These are phyloP conservation scores for Kodamaea arcana DNA, from an alignment of 1,139 yeast genomes.

Conservation along the genomic window DNA sequence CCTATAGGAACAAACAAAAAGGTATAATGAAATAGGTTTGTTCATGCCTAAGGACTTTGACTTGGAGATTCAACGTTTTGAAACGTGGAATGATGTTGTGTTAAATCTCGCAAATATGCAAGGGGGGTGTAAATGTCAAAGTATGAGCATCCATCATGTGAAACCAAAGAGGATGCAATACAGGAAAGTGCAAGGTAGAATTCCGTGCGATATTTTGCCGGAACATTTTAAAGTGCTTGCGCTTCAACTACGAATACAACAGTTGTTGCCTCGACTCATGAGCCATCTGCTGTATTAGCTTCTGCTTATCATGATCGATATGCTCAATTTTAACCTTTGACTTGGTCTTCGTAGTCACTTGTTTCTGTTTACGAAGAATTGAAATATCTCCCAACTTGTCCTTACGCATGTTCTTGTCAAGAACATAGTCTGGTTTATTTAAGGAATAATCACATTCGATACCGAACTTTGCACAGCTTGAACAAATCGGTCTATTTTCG, in stretches of 20 bases:
- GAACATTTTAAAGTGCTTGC: too few relatives aligned
- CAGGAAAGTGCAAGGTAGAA: too few relatives aligned
- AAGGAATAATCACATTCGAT: constrained; percentile 43
- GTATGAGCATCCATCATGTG: too few relatives aligned
- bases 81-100: too few relatives aligned
- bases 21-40: too few relatives aligned
- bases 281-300: not conserved
- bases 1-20: not conserved
- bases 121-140: too few relatives aligned
- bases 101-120: too few relatives aligned
- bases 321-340: constrained; percentile 2
- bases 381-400: constrained; percentile 35
- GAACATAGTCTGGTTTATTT: constrained; percentile 39
- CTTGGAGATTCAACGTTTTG: too few relatives aligned
- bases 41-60: too few relatives aligned
- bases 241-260: not conserved
- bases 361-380: constrained; percentile 28
- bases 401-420: constrained; percentile 32
- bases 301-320: constrained; percentile 3
- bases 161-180: too few relatives aligned
- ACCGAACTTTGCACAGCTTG: constrained; percentile 40
- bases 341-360: constrained; percentile 11
- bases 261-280: not conserved
- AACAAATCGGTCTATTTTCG: constrained; percentile 37
- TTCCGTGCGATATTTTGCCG: too few relatives aligned